Base-by-base conservation (phyloP, 1,139 yeast genomes). In the Yamadazyma triangularis region DNA sequence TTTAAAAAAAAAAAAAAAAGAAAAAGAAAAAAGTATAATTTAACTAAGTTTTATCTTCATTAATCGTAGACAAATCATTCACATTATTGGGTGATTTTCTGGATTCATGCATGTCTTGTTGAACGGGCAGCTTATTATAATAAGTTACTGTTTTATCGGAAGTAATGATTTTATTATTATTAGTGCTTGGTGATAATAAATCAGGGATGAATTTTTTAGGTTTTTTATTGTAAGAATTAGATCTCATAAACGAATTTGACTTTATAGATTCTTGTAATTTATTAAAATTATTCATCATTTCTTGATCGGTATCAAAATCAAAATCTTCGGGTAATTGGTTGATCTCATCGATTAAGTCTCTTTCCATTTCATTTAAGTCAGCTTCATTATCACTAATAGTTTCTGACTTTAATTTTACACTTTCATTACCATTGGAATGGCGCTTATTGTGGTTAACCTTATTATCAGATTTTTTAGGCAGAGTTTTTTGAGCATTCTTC, bases 241-340 rank as follows among this genome's bases (percentile, higher is more conserved):
- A 60, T 26, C 63, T 39, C 36, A 38, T 36, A 22, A 32, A 45
- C 37, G 39, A 53, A 50, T 11, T 38, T 19, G 19, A 38, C 27
- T 24, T 33, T 18, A 41, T 32, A 8, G 38, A 26, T 20, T 32
- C 28, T 52, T 24, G 43, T 24, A 28, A 40, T 27, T 26, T 27
- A 31, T 44, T 34, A 28, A 44, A 35, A 26, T 38, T 42, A 23
- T 33, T 30, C 10, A 33, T 20, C 7, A 35, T 13, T 9, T 38
- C 48, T 13, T 53, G 53, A 13, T 56, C 51, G 5, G 37, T 38
- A 8, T 67, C 70, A 44, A 73, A 75, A 31, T 76, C 78, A 44
- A 55, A 77, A 42, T 77, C 84, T 45, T 74, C 82, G 0, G 84
- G 83, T 2, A 77, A 53, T 27, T 56, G 66, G 42, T 79, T 76